Evolutionary conservation across 441 rosid species (phyloP).

Genomic region (Omphalea diandra): DNA sequence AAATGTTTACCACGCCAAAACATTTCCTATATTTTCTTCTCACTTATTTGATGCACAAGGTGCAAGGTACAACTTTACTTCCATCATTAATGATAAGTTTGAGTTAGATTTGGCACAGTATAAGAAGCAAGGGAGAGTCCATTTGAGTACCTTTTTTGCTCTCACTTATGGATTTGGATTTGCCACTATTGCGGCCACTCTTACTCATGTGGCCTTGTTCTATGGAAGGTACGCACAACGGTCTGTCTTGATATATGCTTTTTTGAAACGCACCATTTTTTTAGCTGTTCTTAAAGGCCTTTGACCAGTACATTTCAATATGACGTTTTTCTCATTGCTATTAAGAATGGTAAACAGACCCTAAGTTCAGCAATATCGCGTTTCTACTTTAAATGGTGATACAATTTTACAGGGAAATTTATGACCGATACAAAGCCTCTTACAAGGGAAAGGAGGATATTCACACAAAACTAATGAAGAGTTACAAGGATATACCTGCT

Average conservation of each 20-base stretch:
- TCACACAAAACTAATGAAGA: constrained; percentile 41
- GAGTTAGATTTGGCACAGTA: constrained; percentile 33
- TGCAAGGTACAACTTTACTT: constrained; percentile 19
- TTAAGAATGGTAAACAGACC: too few relatives aligned
- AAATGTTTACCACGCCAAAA: constrained; percentile 25
- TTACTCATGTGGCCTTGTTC: constrained; percentile 37
- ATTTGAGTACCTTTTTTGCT: constrained; percentile 38
- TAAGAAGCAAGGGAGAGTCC: constrained; percentile 24
- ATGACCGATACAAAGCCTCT: constrained; percentile 32
- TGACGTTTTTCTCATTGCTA: too few relatives aligned
- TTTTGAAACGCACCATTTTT: too few relatives aligned
- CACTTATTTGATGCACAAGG: constrained; percentile 28
- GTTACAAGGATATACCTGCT: constrained; percentile 34
- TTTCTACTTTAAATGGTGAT: not conserved
- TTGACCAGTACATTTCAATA: too few relatives aligned
- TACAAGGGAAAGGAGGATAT: constrained; percentile 30
- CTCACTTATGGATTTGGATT: constrained; percentile 34
- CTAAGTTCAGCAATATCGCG: too few relatives aligned
- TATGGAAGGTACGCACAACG: constrained; percentile 48
- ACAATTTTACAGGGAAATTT: constrained; percentile 37
- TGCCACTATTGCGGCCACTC: constrained; percentile 36
- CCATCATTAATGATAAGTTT: constrained; percentile 29
- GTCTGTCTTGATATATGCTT: too few relatives aligned
- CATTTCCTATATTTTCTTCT: constrained; percentile 32
- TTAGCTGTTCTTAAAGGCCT: too few relatives aligned